These are phyloP conservation scores for Metschnikowia peoriensis DNA, from an alignment of 805 yeast species.

Conservation along the genomic window DNA sequence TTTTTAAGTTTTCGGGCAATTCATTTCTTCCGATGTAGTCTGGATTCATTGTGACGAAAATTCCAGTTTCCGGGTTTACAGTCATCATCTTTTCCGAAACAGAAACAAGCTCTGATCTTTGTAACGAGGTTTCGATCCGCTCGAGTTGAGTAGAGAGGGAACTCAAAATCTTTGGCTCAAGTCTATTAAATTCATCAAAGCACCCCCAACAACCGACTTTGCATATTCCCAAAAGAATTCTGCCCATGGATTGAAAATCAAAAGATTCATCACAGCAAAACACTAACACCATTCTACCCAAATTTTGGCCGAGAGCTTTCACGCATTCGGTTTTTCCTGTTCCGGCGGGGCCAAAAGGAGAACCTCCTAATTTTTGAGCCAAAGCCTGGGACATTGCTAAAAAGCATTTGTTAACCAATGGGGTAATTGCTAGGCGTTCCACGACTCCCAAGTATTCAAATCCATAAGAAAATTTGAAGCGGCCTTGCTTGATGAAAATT, in stretches of 20 bases:
- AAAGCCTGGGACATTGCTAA: conserved; percentile 73
- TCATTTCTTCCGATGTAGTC: conserved; percentile 78
- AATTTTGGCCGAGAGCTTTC: conserved; percentile 74
- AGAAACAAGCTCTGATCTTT: conserved; percentile 27
- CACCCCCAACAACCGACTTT: conserved; percentile 93
- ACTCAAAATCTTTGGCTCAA: conserved; percentile 68
- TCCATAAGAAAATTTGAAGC: conserved; percentile 58
- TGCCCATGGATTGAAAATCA: conserved; percentile 73
- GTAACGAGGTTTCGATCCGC: conserved; percentile 57
- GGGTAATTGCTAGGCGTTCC: conserved; percentile 73
- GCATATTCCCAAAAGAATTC: conserved; percentile 76
- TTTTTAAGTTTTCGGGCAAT: conserved; percentile 83
- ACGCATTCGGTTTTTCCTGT: conserved; percentile 94
- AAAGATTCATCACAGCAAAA: conserved; percentile 91
- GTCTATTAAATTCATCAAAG: conserved; percentile 90
- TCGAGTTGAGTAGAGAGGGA: conserved; percentile 84
- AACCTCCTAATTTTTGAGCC: conserved; percentile 76
- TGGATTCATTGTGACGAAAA: conserved; percentile 91
- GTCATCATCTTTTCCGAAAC: conserved; percentile 41
- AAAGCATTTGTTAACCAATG: conserved; percentile 62
- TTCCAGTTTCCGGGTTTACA: conserved; percentile 55
- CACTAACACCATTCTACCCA: conserved; percentile 81
- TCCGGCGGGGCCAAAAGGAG: conserved; percentile 95
- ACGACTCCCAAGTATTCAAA: conserved; percentile 80
- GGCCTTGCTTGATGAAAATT: conserved; percentile 52